Percentiles rank a stretch among this genome's conserved stretches.
Conservation (phyloP, 2,329 filamentous ascomycete species). For the Juglanconis sp. region DNA sequence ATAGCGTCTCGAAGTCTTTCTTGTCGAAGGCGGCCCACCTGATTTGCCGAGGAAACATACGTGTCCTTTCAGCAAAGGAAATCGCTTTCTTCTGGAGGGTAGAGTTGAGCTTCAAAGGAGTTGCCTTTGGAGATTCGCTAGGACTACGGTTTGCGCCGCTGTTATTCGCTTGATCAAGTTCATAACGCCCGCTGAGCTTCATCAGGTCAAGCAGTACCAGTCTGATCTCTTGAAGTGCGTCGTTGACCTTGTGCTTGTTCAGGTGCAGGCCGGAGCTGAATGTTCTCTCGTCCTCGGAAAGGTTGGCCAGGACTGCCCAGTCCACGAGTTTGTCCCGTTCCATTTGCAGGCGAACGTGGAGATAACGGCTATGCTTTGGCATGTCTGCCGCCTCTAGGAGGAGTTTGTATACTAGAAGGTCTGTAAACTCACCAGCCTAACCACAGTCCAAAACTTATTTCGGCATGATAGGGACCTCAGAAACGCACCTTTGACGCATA, state of each 20-base stretch:
- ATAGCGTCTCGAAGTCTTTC: neutral
- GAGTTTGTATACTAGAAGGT: neutral
- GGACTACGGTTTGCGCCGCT: neutral
- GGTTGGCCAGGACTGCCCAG: constrained; percentile 10
- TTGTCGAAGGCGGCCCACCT: constrained; percentile 3
- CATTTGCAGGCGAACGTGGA: constrained; percentile 5
- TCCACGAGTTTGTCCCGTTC: constrained; percentile 9
- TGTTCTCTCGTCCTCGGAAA: constrained; percentile 6
- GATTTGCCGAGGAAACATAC: neutral
- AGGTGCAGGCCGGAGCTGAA: constrained; percentile 7
- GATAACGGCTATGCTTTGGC: constrained; percentile 1
- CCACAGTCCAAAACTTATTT: too few relatives aligned
- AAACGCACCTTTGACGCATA: constrained; percentile 9
- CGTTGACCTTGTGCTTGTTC: constrained; percentile 6
- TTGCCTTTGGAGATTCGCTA: neutral
- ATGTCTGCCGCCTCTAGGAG: constrained; percentile 9
- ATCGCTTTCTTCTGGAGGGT: constrained; percentile 1
- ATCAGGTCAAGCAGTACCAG: constrained; percentile 1
- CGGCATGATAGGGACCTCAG: too few relatives aligned
- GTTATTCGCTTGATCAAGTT: neutral
- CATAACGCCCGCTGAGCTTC: neutral
- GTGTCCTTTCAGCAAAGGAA: constrained; percentile 5
- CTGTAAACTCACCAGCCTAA: neutral
- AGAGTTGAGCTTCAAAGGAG: neutral
- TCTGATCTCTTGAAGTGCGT: constrained; percentile 6